These are phyloP conservation scores for Chlorencoelia australis DNA, from an alignment of 2,329 filamentous ascomycete genomes.

Conservation along the genomic window DNA sequence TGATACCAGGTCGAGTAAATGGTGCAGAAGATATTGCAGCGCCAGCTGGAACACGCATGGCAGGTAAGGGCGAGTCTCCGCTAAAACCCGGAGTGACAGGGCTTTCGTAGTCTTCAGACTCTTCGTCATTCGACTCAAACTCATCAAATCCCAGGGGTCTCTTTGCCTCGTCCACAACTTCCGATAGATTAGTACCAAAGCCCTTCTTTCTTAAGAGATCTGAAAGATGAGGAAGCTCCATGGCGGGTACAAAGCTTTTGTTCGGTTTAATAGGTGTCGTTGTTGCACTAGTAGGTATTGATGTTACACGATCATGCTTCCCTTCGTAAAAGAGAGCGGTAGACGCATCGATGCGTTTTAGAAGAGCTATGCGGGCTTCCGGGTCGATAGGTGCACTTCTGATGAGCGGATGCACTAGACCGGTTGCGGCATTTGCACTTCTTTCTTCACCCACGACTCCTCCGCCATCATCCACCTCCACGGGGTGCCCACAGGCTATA, in stretches of 20 bases:
- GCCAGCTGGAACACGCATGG: conserved; percentile 50
- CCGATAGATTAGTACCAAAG: conserved; percentile 50
- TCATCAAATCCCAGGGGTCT: conserved; percentile 41
- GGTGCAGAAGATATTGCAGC: conserved; percentile 43
- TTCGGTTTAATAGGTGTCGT: conserved; percentile 14
- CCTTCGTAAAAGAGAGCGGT: conserved; percentile 42
- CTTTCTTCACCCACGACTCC: conserved; percentile 37
- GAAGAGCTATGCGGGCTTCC: conserved; percentile 40
- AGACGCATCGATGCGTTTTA: conserved; percentile 44
- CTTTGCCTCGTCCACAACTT: conserved; percentile 51
- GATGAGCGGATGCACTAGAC: conserved; percentile 53
- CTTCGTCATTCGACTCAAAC: conserved; percentile 40
- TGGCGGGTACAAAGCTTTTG: conserved; percentile 40
- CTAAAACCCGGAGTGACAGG: conserved; percentile 33
- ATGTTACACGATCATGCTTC: conserved; percentile 38
- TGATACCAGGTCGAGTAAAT: conserved; percentile 42
- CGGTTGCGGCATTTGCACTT: conserved; percentile 24
- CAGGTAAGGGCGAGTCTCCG: conserved; percentile 27
- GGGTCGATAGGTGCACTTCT: conserved; percentile 44
- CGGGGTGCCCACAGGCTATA: conserved; percentile 71
- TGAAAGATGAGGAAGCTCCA: conserved; percentile 57
- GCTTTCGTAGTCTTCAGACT: conserved; percentile 40
- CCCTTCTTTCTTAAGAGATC: conserved; percentile 52
- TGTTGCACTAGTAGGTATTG: conserved; percentile 31
- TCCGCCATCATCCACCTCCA: conserved; percentile 57